A percentile compares a stretch with the other conserved stretches of the same genome.
These are phyloP conservation scores for Starmerella stigmatis DNA, from an alignment of 805 yeast species.

Conservation along the genomic window DNA sequence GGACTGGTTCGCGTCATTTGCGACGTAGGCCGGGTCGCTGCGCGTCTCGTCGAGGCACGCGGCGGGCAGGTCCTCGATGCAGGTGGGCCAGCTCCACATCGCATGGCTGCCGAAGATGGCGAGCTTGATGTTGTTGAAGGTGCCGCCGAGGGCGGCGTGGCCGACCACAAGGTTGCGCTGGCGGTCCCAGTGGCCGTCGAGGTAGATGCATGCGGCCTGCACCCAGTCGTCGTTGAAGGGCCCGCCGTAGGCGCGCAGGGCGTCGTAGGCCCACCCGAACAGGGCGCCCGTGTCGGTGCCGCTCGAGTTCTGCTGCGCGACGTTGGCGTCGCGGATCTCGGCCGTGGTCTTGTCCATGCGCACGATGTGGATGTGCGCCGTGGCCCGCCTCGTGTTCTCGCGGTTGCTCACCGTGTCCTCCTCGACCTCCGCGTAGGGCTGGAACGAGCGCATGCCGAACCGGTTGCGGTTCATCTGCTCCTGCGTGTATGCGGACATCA, in stretches of 20 bases:
- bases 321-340: conserved; percentile 64
- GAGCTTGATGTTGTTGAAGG: conserved; percentile 52
- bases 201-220: conserved; percentile 74
- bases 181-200: conserved; percentile 79
- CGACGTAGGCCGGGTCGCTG: conserved; percentile 59
- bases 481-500: conserved; percentile 84
- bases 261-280: conserved; percentile 70
- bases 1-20: conserved; percentile 78
- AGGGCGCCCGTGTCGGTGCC: conserved; percentile 69
- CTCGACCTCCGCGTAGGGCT: conserved; percentile 56
- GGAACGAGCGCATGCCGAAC: conserved; percentile 67
- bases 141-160: conserved; percentile 95
- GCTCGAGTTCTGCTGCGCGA: conserved; percentile 74
- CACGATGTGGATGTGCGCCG: conserved; percentile 70
- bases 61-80: conserved; percentile 56
- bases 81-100: conserved; percentile 83
- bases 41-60: conserved; percentile 63
- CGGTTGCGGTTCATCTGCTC: conserved; percentile 79
- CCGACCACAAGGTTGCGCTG: conserved; percentile 49
- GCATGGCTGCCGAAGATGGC: conserved; percentile 96
- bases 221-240: conserved; percentile 43
- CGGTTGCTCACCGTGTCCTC: conserved; percentile 43
- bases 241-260: conserved; percentile 46
- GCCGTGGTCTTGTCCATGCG: conserved; percentile 54
- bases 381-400: conserved; percentile 39